These are phyloP conservation scores for Lantana camara DNA, from an alignment of 257 asterid genomes.

Conservation along the genomic window DNA sequence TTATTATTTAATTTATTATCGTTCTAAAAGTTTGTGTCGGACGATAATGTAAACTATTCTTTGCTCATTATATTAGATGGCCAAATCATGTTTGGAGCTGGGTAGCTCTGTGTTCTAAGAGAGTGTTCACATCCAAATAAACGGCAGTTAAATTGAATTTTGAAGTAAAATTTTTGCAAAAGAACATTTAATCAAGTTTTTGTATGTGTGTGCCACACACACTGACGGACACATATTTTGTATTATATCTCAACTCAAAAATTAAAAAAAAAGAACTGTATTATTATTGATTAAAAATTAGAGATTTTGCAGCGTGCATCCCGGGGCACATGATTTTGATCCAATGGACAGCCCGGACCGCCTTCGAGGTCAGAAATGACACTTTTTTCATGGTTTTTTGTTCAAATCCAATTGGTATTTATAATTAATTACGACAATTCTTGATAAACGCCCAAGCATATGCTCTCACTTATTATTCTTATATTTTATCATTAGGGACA, in stretches of 20 bases:
- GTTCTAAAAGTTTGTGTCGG: too few relatives aligned
- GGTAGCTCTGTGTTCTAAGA: too few relatives aligned
- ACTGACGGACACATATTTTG: background rate
- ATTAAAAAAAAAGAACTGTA: background rate
- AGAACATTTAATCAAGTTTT: background rate
- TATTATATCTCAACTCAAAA: background rate
- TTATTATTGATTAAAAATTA: constrained; percentile 16
- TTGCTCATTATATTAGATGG: too few relatives aligned
- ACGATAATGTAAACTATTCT: too few relatives aligned
- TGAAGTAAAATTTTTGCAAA: too few relatives aligned
- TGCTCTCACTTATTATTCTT: constrained; percentile 29
- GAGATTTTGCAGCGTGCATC: constrained; percentile 54
- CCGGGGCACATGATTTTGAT: constrained; percentile 72
- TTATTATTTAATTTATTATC: too few relatives aligned
- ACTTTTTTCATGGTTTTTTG: background rate
- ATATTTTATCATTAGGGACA: constrained; percentile 17
- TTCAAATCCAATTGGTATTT: constrained; percentile 27
- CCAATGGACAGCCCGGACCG: constrained; percentile 59
- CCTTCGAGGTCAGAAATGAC: constrained; percentile 35
- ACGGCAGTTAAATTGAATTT: too few relatives aligned
- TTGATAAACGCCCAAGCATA: constrained; percentile 40
- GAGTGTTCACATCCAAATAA: too few relatives aligned
- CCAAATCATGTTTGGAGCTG: too few relatives aligned
- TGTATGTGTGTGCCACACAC: too few relatives aligned
- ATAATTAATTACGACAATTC: background rate